Evolutionary conservation across 2,329 filamentous ascomycete genomes (phyloP).

Genomic region (Clathrospora elynae): DNA sequence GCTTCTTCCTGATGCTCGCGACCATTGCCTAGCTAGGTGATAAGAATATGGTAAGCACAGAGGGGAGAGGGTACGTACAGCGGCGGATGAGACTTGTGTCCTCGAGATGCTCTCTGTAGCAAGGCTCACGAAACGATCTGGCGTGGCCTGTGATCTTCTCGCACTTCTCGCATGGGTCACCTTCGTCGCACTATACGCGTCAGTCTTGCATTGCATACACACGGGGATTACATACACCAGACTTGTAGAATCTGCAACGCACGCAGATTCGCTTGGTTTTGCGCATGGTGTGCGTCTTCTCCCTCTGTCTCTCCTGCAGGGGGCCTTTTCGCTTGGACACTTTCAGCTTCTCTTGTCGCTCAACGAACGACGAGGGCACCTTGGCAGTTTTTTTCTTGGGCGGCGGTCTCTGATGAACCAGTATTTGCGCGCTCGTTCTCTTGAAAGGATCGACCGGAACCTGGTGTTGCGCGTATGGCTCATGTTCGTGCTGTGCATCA

Average conservation of each 20-base stretch:
- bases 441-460: conserved; percentile 14
- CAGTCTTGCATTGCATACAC: conserved; percentile 1
- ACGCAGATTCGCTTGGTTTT: conserved; percentile 41
- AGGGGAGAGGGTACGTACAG: conserved; percentile 23
- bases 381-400: conserved; percentile 36
- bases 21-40: conserved; percentile 37
- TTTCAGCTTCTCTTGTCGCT: conserved; percentile 42
- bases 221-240: conserved; percentile 27
- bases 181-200: conserved; percentile 38
- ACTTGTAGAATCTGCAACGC: conserved; percentile 46
- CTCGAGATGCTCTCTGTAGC: conserved; percentile 42
- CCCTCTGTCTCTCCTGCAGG: conserved; percentile 33
- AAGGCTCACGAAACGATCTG: conserved; percentile 39
- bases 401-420: conserved; percentile 19
- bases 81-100: conserved; percentile 40
- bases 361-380: conserved; percentile 42
- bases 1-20: conserved; percentile 44
- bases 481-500: conserved; percentile 18
- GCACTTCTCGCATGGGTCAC: conserved; percentile 41
- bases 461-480: conserved; percentile 18
- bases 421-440: conserved; percentile 5
- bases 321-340: conserved; percentile 40
- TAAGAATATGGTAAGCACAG: conserved; percentile 10
- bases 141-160: conserved; percentile 38
- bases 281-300: conserved; percentile 45